phyloP scores from a whole-genome alignment of 345 rosid genomes.

The Arabis alpina region DNA sequence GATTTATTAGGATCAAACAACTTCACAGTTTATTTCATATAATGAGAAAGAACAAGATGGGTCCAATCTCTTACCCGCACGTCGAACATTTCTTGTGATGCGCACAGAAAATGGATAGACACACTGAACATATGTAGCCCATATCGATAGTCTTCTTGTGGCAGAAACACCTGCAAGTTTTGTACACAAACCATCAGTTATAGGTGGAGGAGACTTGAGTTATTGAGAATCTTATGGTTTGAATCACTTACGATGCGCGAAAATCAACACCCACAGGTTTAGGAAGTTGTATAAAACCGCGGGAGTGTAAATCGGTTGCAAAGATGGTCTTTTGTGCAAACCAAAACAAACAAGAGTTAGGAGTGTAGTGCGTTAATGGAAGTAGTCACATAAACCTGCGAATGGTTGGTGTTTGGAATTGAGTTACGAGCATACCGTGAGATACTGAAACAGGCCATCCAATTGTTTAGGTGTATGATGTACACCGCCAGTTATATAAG shows the following conservation, averaged over 20 bases:
- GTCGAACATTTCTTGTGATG: slow-evolving; percentile 92
- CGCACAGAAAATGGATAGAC: slow-evolving; percentile 91
- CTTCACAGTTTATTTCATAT: slow-evolving; percentile 5
- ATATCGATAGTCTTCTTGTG: slow-evolving; percentile 92
- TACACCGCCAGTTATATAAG: slow-evolving; percentile 88
- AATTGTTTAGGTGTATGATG: slow-evolving; percentile 85
- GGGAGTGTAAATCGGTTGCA: slow-evolving; percentile 87
- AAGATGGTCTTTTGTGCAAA: slow-evolving; percentile 71
- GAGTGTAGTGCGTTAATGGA: neutral
- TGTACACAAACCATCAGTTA: slow-evolving; percentile 11
- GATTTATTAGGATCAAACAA: slow-evolving; percentile 13
- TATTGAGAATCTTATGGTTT: neutral
- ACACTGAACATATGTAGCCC: slow-evolving; percentile 95
- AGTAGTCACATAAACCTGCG: neutral
- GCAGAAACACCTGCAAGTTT: slow-evolving; percentile 86
- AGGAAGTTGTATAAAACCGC: slow-evolving; percentile 83
- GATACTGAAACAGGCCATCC: slow-evolving; percentile 88
- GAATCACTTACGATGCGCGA: slow-evolving; percentile 79
- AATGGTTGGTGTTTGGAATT: slow-evolving; percentile 18
- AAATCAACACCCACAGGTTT: slow-evolving; percentile 95
- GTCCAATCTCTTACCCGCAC: slow-evolving; percentile 68
- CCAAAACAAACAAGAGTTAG: slow-evolving; percentile 13
- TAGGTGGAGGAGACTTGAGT: neutral
- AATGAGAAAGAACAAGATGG: slow-evolving; percentile 9
- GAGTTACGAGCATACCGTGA: slow-evolving; percentile 56